Evolutionary conservation across 75 land plant species (phyloP).

Genomic region (Azolla pinnata): DNA sequence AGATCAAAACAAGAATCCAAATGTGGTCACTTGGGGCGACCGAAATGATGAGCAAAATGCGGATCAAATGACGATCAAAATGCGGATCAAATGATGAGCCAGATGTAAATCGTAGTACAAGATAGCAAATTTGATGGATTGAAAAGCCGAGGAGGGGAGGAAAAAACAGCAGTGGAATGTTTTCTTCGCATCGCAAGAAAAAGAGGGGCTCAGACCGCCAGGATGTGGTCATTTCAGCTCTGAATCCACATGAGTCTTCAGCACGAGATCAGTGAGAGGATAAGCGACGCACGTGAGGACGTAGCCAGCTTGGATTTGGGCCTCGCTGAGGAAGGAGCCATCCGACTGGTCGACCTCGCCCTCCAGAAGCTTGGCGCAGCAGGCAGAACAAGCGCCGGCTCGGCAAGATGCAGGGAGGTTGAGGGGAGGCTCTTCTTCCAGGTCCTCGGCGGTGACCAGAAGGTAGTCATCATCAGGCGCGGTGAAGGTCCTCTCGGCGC

Average conservation of each 20-base stretch:
- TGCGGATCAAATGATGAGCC: too few species aligned
- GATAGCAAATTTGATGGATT: too few species aligned
- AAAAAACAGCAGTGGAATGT: too few species aligned
- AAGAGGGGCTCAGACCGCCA: too few species aligned
- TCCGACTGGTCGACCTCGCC: conserved; percentile 69
- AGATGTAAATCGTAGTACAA: too few species aligned
- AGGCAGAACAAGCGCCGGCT: conserved; percentile 73
- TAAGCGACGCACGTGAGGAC: conserved; percentile 62
- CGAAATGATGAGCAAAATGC: too few species aligned
- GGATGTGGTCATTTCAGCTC: conserved; percentile 44
- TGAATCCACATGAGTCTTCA: conserved; percentile 58
- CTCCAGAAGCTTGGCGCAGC: conserved; percentile 39
- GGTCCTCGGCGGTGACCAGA: conserved; percentile 49
- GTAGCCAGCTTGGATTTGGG: conserved; percentile 48
- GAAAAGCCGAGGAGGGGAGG: too few species aligned
- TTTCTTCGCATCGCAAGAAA: too few species aligned
- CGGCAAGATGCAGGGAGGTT: conserved; percentile 71
- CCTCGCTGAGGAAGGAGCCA: conserved; percentile 64
- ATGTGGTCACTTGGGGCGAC: too few species aligned
- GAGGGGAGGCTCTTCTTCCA: conserved; percentile 46
- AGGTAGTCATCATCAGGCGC: conserved; percentile 63
- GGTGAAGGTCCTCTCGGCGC: conserved; percentile 40
- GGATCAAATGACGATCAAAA: too few species aligned
- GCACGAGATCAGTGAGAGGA: conserved; percentile 57
- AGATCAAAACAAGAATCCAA: too few species aligned